phyloP scores from a whole-genome alignment of 2,329 filamentous ascomycete genomes.

The Cladorrhinum sp. region DNA sequence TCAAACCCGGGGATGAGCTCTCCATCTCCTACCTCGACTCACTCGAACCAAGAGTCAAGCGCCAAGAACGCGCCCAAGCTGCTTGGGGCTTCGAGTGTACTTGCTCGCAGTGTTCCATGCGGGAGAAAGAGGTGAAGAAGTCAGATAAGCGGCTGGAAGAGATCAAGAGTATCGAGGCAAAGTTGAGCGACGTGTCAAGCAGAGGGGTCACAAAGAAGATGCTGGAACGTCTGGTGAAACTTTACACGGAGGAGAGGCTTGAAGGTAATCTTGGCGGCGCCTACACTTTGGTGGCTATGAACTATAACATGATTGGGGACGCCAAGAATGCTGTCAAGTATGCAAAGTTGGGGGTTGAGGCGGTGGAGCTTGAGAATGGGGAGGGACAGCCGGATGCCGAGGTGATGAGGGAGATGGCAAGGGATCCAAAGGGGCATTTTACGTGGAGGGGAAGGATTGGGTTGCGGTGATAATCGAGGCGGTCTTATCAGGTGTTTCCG shows the following conservation, averaged over 20 bases:
- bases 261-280: constrained; percentile 37
- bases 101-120: constrained; percentile 13
- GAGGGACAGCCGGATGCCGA: constrained; percentile 31
- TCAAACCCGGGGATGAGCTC: constrained; percentile 36
- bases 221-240: constrained; percentile 31
- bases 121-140: constrained; percentile 23
- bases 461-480: too few species aligned
- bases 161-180: constrained; percentile 31
- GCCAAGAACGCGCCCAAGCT: constrained; percentile 30
- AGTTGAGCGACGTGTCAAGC: constrained; percentile 19
- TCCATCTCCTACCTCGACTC: constrained; percentile 38
- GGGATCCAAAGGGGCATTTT: constrained; percentile 32
- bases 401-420: constrained; percentile 34
- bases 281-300: constrained; percentile 39
- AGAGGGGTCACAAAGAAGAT: constrained; percentile 23
- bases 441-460: constrained; percentile 17
- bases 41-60: constrained; percentile 25
- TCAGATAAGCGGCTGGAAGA: constrained; percentile 31
- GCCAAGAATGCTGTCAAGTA: constrained; percentile 31
- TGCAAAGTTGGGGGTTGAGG: constrained; percentile 33
- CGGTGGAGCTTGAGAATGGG: constrained; percentile 36
- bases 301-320: constrained; percentile 36
- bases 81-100: constrained; percentile 20
- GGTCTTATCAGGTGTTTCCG: too few species aligned
- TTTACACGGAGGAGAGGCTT: constrained; percentile 37